These are phyloP conservation scores for Conringia planisiliqua DNA, from an alignment of 345 rosid genomes.

Conservation along the genomic window DNA sequence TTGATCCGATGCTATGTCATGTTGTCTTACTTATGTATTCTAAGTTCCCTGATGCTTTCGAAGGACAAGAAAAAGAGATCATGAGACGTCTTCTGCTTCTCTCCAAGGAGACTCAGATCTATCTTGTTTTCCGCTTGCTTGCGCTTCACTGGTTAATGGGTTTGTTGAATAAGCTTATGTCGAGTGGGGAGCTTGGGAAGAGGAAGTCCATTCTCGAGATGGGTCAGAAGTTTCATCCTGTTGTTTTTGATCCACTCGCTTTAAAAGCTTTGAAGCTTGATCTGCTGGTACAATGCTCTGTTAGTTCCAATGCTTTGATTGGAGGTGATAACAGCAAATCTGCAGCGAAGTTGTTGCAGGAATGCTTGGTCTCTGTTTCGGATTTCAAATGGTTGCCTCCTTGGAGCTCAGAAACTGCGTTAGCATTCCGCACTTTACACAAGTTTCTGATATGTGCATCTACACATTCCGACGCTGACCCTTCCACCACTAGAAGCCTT, in stretches of 20 bases:
- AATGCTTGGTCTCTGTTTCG: slow-evolving; percentile 68
- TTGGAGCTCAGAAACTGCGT: slow-evolving; percentile 88
- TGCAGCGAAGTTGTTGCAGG: slow-evolving; percentile 52
- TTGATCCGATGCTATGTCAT: slow-evolving; percentile 77
- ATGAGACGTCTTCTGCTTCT: slow-evolving; percentile 57
- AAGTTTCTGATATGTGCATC: slow-evolving; percentile 79
- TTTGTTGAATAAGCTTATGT: slow-evolving; percentile 46
- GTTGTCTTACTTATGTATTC: slow-evolving; percentile 62
- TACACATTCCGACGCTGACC: slow-evolving; percentile 58
- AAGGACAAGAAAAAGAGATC: slow-evolving; percentile 76
- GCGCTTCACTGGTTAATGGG: slow-evolving; percentile 86
- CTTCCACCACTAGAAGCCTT: slow-evolving; percentile 49
- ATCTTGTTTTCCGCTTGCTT: slow-evolving; percentile 76
- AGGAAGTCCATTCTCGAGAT: slow-evolving; percentile 49
- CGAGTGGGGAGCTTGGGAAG: slow-evolving; percentile 48
- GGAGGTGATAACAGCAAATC: slow-evolving; percentile 37
- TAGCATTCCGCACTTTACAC: slow-evolving; percentile 82
- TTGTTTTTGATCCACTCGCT: slow-evolving; percentile 92
- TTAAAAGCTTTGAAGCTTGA: slow-evolving; percentile 86
- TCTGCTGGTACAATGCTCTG: slow-evolving; percentile 64
- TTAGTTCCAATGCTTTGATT: slow-evolving; percentile 43
- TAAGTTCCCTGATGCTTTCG: slow-evolving; percentile 63
- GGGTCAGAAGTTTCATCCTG: slow-evolving; percentile 66
- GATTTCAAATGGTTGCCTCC: slow-evolving; percentile 95
- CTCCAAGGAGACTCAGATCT: slow-evolving; percentile 63